Percentiles rank a stretch among this genome's conserved stretches.
These are phyloP conservation scores for Neonectria faginata DNA, from an alignment of 2,329 filamentous ascomycete genomes.

Conservation along the genomic window DNA sequence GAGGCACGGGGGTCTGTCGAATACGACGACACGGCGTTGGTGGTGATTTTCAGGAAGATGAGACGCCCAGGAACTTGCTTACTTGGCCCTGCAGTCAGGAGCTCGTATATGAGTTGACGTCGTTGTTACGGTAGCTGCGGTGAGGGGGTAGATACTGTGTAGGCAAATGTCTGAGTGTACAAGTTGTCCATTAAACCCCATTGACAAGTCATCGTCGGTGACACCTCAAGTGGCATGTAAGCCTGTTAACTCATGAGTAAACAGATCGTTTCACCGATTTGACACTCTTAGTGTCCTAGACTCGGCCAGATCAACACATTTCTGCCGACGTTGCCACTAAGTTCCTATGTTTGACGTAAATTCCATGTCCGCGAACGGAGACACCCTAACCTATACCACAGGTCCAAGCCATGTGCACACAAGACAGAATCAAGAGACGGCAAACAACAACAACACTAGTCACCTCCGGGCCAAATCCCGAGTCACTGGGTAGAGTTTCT, in stretches of 20 bases:
- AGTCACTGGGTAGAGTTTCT: too few relatives aligned
- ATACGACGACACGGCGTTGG: slow-evolving; percentile 46
- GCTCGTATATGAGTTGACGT: not conserved
- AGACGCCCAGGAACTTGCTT: slow-evolving; percentile 6
- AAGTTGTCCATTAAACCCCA: not conserved
- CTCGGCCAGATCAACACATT: not conserved
- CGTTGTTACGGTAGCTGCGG: not conserved
- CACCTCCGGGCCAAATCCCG: not conserved
- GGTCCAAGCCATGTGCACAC: too few relatives aligned
- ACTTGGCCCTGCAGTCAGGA: slow-evolving; percentile 3
- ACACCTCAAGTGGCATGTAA: not conserved
- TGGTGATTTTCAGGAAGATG: slow-evolving; percentile 38
- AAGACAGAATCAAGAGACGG: not conserved
- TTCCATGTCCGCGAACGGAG: not conserved
- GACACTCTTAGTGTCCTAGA: not conserved
- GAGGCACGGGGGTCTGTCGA: slow-evolving; percentile 39
- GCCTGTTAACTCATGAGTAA: not conserved
- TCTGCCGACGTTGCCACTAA: not conserved
- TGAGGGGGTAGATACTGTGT: not conserved
- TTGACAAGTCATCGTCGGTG: not conserved
- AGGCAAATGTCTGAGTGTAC: slow-evolving; percentile 8
- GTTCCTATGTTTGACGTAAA: not conserved
- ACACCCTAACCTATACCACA: not conserved
- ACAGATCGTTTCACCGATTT: not conserved
- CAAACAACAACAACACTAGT: not conserved